Evolutionary conservation across 2,329 filamentous ascomycete species (phyloP).

Genomic region (Curvularia eragrostidis): DNA sequence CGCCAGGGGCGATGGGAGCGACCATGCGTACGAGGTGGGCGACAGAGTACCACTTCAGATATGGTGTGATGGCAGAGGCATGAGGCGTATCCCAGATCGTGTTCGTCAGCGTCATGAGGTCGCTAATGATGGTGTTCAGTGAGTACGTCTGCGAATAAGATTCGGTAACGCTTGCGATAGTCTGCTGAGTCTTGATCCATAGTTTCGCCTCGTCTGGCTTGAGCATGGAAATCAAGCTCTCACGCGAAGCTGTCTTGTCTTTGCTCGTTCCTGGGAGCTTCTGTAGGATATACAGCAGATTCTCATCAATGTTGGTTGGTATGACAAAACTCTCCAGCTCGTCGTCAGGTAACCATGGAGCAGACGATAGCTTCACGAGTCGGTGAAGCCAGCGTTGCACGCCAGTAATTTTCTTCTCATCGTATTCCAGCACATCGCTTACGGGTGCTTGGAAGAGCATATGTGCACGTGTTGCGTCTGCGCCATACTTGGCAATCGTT

Average conservation of each 20-base stretch:
- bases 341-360: constrained; percentile 32
- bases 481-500: constrained; percentile 76
- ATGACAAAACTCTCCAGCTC: constrained; percentile 28
- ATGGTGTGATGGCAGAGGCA: constrained; percentile 47
- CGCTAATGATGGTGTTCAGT: constrained; percentile 83
- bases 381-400: constrained; percentile 80
- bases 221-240: constrained; percentile 19
- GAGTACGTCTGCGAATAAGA: constrained; percentile 75
- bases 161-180: constrained; percentile 69
- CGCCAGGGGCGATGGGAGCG: constrained; percentile 79
- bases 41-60: constrained; percentile 59
- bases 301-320: constrained; percentile 34
- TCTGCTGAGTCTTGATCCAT: constrained; percentile 71
- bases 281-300: constrained; percentile 31
- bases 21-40: constrained; percentile 72
- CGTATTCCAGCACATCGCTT: constrained; percentile 84
- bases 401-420: constrained; percentile 80
- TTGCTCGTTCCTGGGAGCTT: constrained; percentile 15
- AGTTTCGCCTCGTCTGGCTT: constrained; percentile 53
- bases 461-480: constrained; percentile 83
- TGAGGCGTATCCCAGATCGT: constrained; percentile 44
- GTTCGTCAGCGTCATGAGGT: constrained; percentile 84
- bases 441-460: constrained; percentile 90
- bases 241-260: constrained; percentile 4
- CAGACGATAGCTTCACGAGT: constrained; percentile 62